Evolutionary conservation across 306 rosid species (phyloP), one percentile per base, ranked within the genome.

Genomic region (Trichosanthes truncata): DNA sequence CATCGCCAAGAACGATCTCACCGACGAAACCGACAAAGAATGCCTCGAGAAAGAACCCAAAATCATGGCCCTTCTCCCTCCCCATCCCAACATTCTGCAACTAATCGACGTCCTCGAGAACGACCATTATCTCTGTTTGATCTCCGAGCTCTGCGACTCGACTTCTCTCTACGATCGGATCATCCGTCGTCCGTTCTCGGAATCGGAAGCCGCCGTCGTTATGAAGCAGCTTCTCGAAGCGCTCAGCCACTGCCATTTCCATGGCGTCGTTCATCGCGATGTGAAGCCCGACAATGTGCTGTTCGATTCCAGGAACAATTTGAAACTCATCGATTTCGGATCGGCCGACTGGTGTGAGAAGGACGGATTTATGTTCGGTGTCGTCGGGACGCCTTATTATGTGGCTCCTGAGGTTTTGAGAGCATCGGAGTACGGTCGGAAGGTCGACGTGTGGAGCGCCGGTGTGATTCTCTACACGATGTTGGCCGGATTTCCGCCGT

Each of bases 351-450:
- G 95, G 97, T 82, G 84, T 13, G 78, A 81, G 0, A 87, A 92
- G 15, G 95, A 84, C 3, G 82, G 88, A 14, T 48, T 45, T 43
- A 76, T 82, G 84, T 84, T 74, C 11, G 97, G 95, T 4, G 85
- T 93, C 76, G 95, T 93, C 67, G 98, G 95, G 1, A 89, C 97
- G 78, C 97, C 98, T 9, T 90, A 83, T 60, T 93, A 93, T 7
- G 90, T 93, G 17, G 90, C 95, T 10, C 98, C 95, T 3, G 97
- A 93, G 86, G 95, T 93, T 0, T 10, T 93, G 33, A 17, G 87
- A 84, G 96, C 93, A 3, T 80, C 84, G 7, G 84, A 84, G 20
- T 93, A 93, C 67, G 60, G 76, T 15, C 90, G 83, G 74, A 91
- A 89, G 63, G 91, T 89, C 0, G 97, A 93, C 53, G 88, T 90